Conservation (phyloP, 768 basidiomycete genomes). For the Mycena olivaceomarginata region DNA sequence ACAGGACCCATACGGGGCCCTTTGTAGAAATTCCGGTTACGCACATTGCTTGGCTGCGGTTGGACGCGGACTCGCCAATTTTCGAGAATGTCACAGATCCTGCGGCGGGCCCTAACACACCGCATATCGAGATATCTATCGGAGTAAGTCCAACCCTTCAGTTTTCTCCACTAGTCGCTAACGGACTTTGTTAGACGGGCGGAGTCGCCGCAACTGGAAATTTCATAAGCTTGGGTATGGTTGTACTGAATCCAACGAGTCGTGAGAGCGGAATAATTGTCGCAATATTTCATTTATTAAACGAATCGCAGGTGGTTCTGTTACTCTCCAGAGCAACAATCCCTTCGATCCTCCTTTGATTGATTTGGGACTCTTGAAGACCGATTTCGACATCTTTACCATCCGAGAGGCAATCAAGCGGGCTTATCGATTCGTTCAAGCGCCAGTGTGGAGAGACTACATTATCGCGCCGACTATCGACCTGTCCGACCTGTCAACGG, state of each 20-base stretch:
- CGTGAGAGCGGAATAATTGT: not conserved
- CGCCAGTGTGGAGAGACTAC: too few species aligned
- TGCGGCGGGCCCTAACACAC: not conserved
- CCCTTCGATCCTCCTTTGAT: too few species aligned
- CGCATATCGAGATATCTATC: not conserved
- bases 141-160: not conserved
- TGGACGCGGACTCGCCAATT: not conserved
- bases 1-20: slow-evolving; percentile 5
- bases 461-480: too few species aligned
- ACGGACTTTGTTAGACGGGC: not conserved
- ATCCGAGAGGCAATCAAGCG: too few species aligned
- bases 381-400: too few species aligned
- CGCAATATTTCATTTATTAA: not conserved
- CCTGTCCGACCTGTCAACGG: too few species aligned
- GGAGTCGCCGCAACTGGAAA: not conserved
- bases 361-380: too few species aligned
- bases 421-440: too few species aligned
- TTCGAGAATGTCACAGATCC: not conserved
- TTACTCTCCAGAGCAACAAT: too few species aligned
- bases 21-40: not conserved
- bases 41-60: not conserved
- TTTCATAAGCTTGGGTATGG: not conserved
- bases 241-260: not conserved
- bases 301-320: too few species aligned
- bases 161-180: too few species aligned